These are phyloP conservation scores for Hymenoscyphus scutula DNA, from an alignment of 2,329 filamentous ascomycete species.

Conservation along the genomic window DNA sequence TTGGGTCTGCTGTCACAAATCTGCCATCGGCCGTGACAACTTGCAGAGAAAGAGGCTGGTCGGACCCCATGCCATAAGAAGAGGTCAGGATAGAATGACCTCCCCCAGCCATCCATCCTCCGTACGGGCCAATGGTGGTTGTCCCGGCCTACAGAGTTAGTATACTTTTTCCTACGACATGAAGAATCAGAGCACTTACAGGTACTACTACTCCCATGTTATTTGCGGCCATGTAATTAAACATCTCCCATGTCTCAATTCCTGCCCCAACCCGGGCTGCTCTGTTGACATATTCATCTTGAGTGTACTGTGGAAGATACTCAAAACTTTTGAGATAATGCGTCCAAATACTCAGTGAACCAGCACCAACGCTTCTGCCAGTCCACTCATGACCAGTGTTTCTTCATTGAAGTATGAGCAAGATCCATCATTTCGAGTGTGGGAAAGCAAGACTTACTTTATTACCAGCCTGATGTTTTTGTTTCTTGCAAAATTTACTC, in stretches of 20 bases:
- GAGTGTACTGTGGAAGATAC: conserved; percentile 13
- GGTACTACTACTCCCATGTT: conserved; percentile 17
- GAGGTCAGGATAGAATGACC: conserved; percentile 18
- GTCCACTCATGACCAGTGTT: conserved; percentile 48
- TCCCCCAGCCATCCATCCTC: conserved; percentile 21
- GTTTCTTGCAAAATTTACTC: conserved; percentile 32
- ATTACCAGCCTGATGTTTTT: conserved; percentile 19
- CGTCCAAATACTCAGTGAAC: conserved; percentile 21
- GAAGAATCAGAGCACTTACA: not conserved
- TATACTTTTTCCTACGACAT: not conserved
- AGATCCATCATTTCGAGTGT: not conserved
- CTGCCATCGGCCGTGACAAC: conserved; percentile 22
- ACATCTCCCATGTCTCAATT: conserved; percentile 18
- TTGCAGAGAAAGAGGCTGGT: conserved; percentile 18
- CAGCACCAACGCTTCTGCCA: conserved; percentile 43
- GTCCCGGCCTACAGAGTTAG: not conserved
- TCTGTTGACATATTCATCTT: conserved; percentile 12
- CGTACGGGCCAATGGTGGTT: conserved; percentile 20
- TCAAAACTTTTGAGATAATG: conserved; percentile 20
- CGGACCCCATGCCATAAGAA: conserved; percentile 21
- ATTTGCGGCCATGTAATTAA: conserved; percentile 37
- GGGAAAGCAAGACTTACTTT: conserved; percentile 11
- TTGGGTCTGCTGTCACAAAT: conserved; percentile 25
- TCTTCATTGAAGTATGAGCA: conserved; percentile 31
- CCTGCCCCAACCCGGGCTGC: conserved; percentile 32